Evolutionary conservation across 768 basidiomycete genomes (phyloP).

Genomic region (Scleroderma citrinum): DNA sequence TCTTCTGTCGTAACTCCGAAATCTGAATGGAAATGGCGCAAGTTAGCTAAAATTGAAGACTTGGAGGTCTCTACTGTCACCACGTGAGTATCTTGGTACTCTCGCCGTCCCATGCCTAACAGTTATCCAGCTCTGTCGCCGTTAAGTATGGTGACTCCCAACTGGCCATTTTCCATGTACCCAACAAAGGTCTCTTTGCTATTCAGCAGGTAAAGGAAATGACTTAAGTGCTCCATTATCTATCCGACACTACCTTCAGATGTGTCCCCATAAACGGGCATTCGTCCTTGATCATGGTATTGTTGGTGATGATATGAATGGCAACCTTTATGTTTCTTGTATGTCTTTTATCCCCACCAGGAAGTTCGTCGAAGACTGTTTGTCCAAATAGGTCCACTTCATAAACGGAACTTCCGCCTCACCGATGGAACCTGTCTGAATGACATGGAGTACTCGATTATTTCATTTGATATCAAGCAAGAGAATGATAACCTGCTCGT

Average conservation of each 20-base stretch:
- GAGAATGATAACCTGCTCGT: slow-evolving; percentile 40
- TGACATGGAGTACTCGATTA: slow-evolving; percentile 52
- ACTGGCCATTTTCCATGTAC: slow-evolving; percentile 63
- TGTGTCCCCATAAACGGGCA: slow-evolving; percentile 49
- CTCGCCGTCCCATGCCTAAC: not conserved
- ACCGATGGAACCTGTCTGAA: slow-evolving; percentile 52
- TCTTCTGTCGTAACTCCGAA: slow-evolving; percentile 39
- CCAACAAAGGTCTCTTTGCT: slow-evolving; percentile 52
- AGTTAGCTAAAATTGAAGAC: slow-evolving; percentile 43
- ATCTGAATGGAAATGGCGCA: slow-evolving; percentile 51
- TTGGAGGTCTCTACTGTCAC: slow-evolving; percentile 43
- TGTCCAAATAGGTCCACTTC: slow-evolving; percentile 44
- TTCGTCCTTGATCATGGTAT: slow-evolving; percentile 69
- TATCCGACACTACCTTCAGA: slow-evolving; percentile 16
- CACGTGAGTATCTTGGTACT: slow-evolving; percentile 31
- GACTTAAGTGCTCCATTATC: not conserved
- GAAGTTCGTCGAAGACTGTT: not conserved
- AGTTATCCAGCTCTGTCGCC: slow-evolving; percentile 34
- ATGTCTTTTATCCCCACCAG: slow-evolving; percentile 12
- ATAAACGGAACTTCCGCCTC: slow-evolving; percentile 62
- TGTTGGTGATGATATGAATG: slow-evolving; percentile 56
- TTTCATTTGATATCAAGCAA: slow-evolving; percentile 53
- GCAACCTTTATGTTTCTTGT: slow-evolving; percentile 48
- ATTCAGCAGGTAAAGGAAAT: slow-evolving; percentile 53
- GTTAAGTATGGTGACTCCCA: slow-evolving; percentile 62